Percentiles rank a stretch among this genome's conserved stretches.
Evolutionary conservation across 208 protist species (phyloP).

Genomic region (Phytomonas sp.): DNA sequence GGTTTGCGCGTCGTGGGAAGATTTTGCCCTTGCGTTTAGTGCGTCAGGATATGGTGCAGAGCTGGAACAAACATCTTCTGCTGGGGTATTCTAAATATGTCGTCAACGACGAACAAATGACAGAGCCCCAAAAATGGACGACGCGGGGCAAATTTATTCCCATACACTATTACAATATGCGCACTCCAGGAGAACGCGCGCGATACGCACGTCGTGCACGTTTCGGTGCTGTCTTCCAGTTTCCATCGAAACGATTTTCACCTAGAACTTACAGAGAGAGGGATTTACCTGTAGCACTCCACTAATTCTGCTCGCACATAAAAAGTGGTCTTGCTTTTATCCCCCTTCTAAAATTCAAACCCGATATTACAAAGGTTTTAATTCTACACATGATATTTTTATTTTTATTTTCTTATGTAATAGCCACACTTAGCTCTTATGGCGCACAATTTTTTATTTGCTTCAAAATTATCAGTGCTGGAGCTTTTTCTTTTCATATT

Average conservation of each 20-base stretch:
- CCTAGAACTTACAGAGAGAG: background rate
- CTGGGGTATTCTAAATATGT: slow-evolving; percentile 50
- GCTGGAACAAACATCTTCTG: slow-evolving; percentile 50
- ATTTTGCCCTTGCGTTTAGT: slow-evolving; percentile 60
- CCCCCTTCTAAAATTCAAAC: background rate
- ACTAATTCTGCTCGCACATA: background rate
- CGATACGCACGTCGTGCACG: slow-evolving; percentile 1
- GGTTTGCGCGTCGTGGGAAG: slow-evolving; percentile 41
- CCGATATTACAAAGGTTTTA: background rate
- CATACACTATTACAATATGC: background rate
- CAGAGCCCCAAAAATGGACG: background rate
- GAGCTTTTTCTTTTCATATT: background rate
- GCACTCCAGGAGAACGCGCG: slow-evolving; percentile 10
- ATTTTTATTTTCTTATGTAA: background rate
- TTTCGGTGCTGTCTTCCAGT: slow-evolving; percentile 1
- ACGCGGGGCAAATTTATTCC: background rate
- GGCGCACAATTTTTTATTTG: background rate
- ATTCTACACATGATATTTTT: background rate
- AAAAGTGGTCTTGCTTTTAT: background rate
- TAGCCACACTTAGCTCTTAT: background rate
- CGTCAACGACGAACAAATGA: slow-evolving; percentile 6
- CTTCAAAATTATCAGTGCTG: background rate
- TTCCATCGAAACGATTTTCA: slow-evolving; percentile 9
- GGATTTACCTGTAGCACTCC: background rate
- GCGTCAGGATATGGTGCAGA: slow-evolving; percentile 23